phyloP scores from a whole-genome alignment of 2,329 filamentous ascomycete species.

The Epichloe typhina region DNA sequence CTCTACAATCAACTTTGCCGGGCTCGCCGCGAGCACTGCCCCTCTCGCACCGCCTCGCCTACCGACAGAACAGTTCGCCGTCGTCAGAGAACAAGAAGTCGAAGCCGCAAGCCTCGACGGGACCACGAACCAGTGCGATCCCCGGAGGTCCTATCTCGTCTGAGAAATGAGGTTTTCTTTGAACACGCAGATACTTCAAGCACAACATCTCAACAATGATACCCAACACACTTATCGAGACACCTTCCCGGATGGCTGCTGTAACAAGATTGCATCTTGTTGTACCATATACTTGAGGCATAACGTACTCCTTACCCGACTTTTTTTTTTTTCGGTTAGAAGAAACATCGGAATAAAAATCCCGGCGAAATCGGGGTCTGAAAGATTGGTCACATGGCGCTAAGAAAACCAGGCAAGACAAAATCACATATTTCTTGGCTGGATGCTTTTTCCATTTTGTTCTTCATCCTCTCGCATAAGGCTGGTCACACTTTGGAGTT shows the following conservation, averaged over 20 bases:
- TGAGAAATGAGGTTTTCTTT: slow-evolving; percentile 22
- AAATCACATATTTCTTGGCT: not conserved
- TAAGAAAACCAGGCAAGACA: not conserved
- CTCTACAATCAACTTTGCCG: slow-evolving; percentile 27
- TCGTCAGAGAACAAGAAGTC: slow-evolving; percentile 26
- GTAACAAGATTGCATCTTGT: not conserved
- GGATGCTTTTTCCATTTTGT: not conserved
- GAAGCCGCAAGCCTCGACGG: slow-evolving; percentile 21
- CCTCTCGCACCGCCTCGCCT: slow-evolving; percentile 25
- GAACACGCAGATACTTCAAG: slow-evolving; percentile 6
- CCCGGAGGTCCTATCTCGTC: slow-evolving; percentile 18
- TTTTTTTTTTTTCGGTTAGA: not conserved
- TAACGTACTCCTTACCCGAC: not conserved
- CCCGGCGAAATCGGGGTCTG: not conserved
- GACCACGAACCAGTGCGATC: slow-evolving; percentile 18
- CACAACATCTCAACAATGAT: not conserved
- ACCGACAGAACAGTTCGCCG: slow-evolving; percentile 21
- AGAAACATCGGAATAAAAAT: not conserved
- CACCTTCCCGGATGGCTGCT: not conserved
- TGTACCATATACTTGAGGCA: not conserved
- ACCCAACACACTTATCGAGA: not conserved
- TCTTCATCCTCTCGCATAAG: not conserved
- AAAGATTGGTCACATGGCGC: not conserved
- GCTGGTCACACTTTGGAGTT: slow-evolving; percentile 1
- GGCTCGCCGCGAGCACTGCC: slow-evolving; percentile 30